Conservation (phyloP, 257 asterid species). For the Coffea canephora region DNA sequence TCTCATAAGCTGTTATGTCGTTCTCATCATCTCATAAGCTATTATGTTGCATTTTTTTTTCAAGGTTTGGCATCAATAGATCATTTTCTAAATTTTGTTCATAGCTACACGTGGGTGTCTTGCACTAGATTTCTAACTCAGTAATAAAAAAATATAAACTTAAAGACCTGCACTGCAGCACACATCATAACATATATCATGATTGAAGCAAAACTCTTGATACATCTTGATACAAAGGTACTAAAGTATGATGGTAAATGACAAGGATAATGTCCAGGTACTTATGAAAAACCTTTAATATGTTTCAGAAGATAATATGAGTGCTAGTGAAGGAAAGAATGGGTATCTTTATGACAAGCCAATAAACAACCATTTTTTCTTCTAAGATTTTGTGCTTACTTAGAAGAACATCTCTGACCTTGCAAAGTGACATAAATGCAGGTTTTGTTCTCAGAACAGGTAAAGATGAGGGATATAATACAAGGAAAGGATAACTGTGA, state of each 20-base stretch:
- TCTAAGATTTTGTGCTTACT: not conserved
- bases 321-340: not conserved
- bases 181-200: not conserved
- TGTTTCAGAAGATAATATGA: not conserved
- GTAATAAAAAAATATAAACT: not conserved
- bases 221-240: not conserved
- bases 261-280: not conserved
- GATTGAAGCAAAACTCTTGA: not conserved
- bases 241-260: not conserved
- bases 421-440: slow-evolving; percentile 31
- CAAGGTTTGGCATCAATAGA: not conserved
- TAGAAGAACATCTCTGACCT: slow-evolving; percentile 5
- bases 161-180: not conserved
- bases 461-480: slow-evolving; percentile 55
- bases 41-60: not conserved
- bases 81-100: not conserved
- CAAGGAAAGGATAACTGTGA: slow-evolving; percentile 46
- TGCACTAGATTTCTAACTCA: not conserved
- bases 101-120: not conserved
- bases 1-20: not conserved
- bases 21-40: not conserved
- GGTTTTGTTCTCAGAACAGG: slow-evolving; percentile 79
- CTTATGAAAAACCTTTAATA: not conserved
- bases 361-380: not conserved
- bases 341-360: not conserved